A percentile compares a stretch with the other conserved stretches of the same genome.
These are phyloP conservation scores for Fraxinus baroniana DNA, from an alignment of 305 asterid genomes.

Conservation along the genomic window DNA sequence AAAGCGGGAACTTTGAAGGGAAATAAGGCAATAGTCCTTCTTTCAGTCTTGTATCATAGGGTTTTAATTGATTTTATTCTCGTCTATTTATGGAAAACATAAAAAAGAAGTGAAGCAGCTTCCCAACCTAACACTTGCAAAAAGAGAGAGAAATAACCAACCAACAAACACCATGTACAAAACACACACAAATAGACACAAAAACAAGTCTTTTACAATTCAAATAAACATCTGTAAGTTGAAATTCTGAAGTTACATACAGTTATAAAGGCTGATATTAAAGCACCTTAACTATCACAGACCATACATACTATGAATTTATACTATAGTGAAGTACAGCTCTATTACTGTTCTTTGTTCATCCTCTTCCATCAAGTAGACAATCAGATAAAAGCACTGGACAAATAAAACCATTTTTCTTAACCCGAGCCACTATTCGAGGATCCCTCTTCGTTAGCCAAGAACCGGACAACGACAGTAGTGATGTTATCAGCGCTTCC, in stretches of 20 bases:
- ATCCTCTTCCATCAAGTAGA: neutral
- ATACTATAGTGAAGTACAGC: slow-evolving; percentile 35
- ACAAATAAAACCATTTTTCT: neutral
- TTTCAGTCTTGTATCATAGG: neutral
- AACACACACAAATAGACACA: neutral
- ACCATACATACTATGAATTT: slow-evolving; percentile 12
- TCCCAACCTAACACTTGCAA: neutral
- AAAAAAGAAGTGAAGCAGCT: neutral
- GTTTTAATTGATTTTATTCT: neutral
- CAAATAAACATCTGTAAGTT: neutral
- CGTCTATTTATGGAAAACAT: neutral
- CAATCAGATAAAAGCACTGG: neutral
- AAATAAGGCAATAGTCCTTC: neutral
- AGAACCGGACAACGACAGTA: slow-evolving; percentile 44
- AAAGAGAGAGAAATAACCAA: neutral
- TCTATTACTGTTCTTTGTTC: slow-evolving; percentile 19
- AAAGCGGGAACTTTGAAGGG: neutral
- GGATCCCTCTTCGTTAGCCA: slow-evolving; percentile 29
- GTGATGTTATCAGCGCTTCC: slow-evolving; percentile 54
- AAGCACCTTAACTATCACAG: slow-evolving; percentile 7
- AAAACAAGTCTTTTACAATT: neutral
- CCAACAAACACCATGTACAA: neutral
- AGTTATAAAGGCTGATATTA: slow-evolving; percentile 8
- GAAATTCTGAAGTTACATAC: slow-evolving; percentile 11
- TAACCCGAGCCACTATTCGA: slow-evolving; percentile 27